Evolutionary conservation across 2,329 filamentous ascomycete species (phyloP), one percentile per base, ranked within the genome.

Genomic region (Ilyonectria sp.): DNA sequence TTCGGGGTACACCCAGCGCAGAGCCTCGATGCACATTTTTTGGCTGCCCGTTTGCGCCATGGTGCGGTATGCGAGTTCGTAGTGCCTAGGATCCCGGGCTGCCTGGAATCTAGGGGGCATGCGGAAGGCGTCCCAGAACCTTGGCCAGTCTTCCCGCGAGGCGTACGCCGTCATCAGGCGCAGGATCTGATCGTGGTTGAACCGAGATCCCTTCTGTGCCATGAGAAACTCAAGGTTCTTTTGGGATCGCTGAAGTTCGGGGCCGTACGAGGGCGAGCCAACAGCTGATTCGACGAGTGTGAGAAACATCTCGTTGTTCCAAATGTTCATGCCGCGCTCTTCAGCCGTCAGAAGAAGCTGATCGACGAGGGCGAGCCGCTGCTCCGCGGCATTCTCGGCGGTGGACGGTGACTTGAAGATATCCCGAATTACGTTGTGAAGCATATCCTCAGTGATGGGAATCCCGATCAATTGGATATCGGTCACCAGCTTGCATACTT

Each of bases 61-160:
- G 31, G 82, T 75, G 15, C 77, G 70, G 74, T 89, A 91, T 29
- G 90, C 80, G 37, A 86, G 79, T 4, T 80, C 77, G 74, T 93
- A 93, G 69, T 91, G 82, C 17, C 76, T 75, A n/a, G 81, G 74
- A 0, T 86, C 85, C 21, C 91, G 87, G 1, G 82, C 72, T 9
- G 78, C 75, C 44, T 84, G 79, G 71, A 86, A 85, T 46, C 86
- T 82, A 15, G 90, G 80, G 4, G 88, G 84, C 63, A 85, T 82
- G 61, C 85, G 85, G 84, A 91, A 93, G 10, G 85, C 75, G 21
- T 88, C 83, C 90, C 89, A 92, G 73, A 93, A 89, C 6, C 82
- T 81, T 17, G 84, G 77, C 84, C 89, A 91, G 70, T 89, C 80
- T 19, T 76, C 74, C 65, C 83, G 82, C 21, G 72, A 69, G 6